Evolutionary conservation across 2,329 filamentous ascomycete genomes (phyloP).

Genomic region (Laburnicola sp.): DNA sequence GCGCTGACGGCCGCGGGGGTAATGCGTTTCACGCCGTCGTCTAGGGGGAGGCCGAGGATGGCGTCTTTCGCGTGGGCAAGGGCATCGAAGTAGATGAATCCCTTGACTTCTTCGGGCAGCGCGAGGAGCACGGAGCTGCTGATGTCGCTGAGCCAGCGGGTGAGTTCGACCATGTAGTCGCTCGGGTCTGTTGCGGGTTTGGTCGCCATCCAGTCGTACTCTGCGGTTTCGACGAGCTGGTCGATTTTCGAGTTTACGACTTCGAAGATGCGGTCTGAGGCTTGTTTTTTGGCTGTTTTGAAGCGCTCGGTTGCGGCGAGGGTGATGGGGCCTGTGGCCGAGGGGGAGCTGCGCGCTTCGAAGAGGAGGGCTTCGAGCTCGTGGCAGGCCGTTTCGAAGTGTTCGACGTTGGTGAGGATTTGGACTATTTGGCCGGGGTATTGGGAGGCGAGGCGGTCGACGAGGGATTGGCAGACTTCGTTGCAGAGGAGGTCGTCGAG

Average conservation of each 20-base stretch:
- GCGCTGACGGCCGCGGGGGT: slow-evolving; percentile 82
- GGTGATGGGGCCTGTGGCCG: slow-evolving; percentile 76
- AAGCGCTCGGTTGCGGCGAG: slow-evolving; percentile 86
- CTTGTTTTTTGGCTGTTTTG: slow-evolving; percentile 86
- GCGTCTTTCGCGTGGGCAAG: slow-evolving; percentile 86
- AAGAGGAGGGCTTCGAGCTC: slow-evolving; percentile 87
- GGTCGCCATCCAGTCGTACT: slow-evolving; percentile 83
- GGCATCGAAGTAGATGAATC: slow-evolving; percentile 96
- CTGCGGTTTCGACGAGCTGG: slow-evolving; percentile 92
- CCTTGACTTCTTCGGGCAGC: slow-evolving; percentile 93
- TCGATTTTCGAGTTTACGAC: slow-evolving; percentile 98
- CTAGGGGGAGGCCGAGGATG: slow-evolving; percentile 78
- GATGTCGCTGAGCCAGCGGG: slow-evolving; percentile 89
- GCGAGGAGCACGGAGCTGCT: slow-evolving; percentile 94
- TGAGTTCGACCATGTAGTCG: slow-evolving; percentile 94
- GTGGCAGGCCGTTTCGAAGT: slow-evolving; percentile 91
- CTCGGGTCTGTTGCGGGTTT: slow-evolving; percentile 72
- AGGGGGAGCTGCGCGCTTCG: slow-evolving; percentile 78
- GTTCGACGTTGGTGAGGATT: slow-evolving; percentile 95
- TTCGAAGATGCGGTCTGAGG: slow-evolving; percentile 97
- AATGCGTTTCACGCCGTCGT: slow-evolving; percentile 78
- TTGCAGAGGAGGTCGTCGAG: slow-evolving; percentile 92
- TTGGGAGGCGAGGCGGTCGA: slow-evolving; percentile 85
- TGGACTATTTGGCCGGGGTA: slow-evolving; percentile 98
- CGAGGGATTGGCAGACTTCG: slow-evolving; percentile 89